Evolutionary conservation across 768 basidiomycete genomes (phyloP).

Genomic region (Dictyophora rubrovolvata): DNA sequence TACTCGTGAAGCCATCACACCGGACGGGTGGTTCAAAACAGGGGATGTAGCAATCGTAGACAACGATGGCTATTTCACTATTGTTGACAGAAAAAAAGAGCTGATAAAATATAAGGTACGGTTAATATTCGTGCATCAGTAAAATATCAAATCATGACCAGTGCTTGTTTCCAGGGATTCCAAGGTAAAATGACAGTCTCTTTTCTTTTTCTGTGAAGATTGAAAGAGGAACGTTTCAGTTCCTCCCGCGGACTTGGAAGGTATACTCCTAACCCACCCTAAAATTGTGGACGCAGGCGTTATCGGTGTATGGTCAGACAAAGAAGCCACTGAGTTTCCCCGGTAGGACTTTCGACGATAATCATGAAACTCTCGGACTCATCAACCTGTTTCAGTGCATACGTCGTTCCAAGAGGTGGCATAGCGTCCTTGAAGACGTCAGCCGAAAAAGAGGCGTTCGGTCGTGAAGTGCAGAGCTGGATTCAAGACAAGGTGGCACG

Average conservation of each 20-base stretch:
- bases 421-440: constrained; percentile 14
- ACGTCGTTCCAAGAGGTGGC: constrained; percentile 23
- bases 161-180: not conserved
- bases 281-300: constrained; percentile 56
- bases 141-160: not conserved
- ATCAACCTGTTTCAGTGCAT: constrained; percentile 19
- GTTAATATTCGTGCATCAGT: no score
- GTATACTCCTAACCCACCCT: constrained; percentile 10
- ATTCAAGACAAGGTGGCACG: constrained; percentile 54
- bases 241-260: constrained; percentile 6
- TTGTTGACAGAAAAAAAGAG: constrained; percentile 41
- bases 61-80: constrained; percentile 48
- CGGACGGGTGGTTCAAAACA: constrained; percentile 47
- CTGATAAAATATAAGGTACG: not conserved
- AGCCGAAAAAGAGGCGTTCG: constrained; percentile 34
- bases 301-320: constrained; percentile 57
- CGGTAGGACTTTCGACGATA: constrained; percentile 30
- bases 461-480: constrained; percentile 51
- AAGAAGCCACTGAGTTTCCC: constrained; percentile 75
- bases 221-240: constrained; percentile 17
- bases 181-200: constrained; percentile 1
- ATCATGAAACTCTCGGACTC: not conserved
- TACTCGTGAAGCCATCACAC: constrained; percentile 37
- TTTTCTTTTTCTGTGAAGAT: not conserved
- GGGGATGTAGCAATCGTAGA: constrained; percentile 47